Evolutionary conservation across 148 eudicot genomes (phyloP), one percentile per base, ranked within the genome.

Genomic region (Salicornia ramosissima): DNA sequence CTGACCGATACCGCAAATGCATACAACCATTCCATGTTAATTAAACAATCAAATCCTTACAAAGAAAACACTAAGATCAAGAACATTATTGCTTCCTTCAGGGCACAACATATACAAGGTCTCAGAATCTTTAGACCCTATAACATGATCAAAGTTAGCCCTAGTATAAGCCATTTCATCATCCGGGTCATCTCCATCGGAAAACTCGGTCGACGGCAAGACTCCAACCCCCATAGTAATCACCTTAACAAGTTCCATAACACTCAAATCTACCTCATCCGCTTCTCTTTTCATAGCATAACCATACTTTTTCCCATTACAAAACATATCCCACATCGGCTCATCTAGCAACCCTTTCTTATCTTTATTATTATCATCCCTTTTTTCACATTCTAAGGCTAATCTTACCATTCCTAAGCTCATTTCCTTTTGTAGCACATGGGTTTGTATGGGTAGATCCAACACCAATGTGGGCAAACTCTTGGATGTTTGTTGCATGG

Each of bases 361-460:
- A 5, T 65, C 75, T 43, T 57, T 69, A 1, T 61, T 67, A 25
- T 57, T 69, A 1, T 61, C 71, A 25, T 53, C 67, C 34, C 67
- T 56, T 26, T 74, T 79, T n/a, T 79, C 81, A 36, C 78, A 74
- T 33, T 79, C 81, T 12, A 79, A 71, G n/a, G 78, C 78, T 31
- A 79, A 65, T 25, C 81, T 64, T 0, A 70, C 78, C 74, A 79
- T 69, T 31, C 78, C 81, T 18, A 49, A 26, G 22, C 61, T 55
- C 75, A 74, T 69, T 63, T 79, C 81, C 40, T 59, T 74, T 29
- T 69, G 71, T 14, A 78, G 33, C 0, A 54, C 43, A 24, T 58
- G 53, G 19, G 78, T 79, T 8, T 69, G 75, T 1, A 79, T 65
- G 7, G 78, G 77, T 24, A 79, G 36, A 16, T 79, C 81, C 46